Base-by-base conservation (phyloP, 2,329 filamentous ascomycete species). In the Aspergillus costaricaensis region DNA sequence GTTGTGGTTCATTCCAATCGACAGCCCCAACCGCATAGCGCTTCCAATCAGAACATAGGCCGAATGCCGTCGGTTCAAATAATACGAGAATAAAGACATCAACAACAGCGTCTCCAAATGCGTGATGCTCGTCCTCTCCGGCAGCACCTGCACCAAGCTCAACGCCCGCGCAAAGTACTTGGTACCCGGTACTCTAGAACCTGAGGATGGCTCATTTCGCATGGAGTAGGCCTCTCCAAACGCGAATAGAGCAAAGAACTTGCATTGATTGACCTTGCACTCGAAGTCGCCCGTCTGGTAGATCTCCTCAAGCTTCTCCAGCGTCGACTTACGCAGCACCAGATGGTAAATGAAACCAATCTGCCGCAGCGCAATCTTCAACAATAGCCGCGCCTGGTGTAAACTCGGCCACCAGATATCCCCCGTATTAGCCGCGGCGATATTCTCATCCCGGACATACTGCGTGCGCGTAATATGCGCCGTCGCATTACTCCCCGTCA, bases 161-260 rank as follows among this genome's bases (percentile, higher is more conserved):
- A 81, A 71, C 0, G 79, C 72, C 6, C 71, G 70, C 3, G 79
- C 72, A 64, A 80, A 81, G 49, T 80, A 81, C 0, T 75, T 74
- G 1, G 77, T 79, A 0, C 79, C 80, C 0, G 80, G 79, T 1
- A 81, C 77, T 7, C 70, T 67, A 3, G 67, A 70, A n/a, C 70
- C 73, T 15, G 68, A 67, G 1, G 67, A 67, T 58, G 73, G 65
- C 59, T 74, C 60, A 1, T 75, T 73, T 1, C 77, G 67, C 52
- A 77, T 76, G 0, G 79, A 79, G 58, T 81, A 81, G 2, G 79
- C 77, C 53, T 81, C 78, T 0, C 79, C 79, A 43, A 81, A 70
- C 0, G 77, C 77, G 68, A 81, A 80, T 8, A 81, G 63, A 0
- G 76, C 75, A 47, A 79, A 81, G 44, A 80, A 78, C 47, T 80